Evolutionary conservation across 2,329 filamentous ascomycete genomes (phyloP).

Genomic region (Aspergillus ochraceus): DNA sequence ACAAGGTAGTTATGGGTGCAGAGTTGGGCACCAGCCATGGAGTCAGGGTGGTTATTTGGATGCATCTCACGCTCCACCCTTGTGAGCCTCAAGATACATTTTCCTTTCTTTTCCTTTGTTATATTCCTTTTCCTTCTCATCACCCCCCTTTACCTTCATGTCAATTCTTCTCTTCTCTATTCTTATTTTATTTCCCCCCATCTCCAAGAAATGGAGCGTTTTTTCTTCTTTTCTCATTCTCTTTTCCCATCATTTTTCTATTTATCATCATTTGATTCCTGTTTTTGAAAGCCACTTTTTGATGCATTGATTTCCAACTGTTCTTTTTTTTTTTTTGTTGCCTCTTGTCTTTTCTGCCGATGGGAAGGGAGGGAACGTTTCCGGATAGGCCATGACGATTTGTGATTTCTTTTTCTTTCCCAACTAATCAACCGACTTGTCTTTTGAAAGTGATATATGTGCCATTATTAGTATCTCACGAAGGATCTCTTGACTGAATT

Average conservation of each 20-base stretch:
- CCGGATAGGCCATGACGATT: constrained; percentile 29
- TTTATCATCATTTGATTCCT: constrained; percentile 21
- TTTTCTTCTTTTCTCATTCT: constrained; percentile 18
- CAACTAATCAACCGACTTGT: constrained; percentile 20
- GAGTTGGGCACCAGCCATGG: background rate
- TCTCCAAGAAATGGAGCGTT: background rate
- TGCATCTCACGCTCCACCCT: background rate
- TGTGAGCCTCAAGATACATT: constrained; percentile 10
- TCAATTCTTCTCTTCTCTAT: background rate
- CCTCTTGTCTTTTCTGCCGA: constrained; percentile 13
- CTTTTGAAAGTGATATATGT: constrained; percentile 17
- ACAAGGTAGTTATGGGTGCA: background rate
- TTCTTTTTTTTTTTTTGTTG: background rate
- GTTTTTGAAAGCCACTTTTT: constrained; percentile 20
- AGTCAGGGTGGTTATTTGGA: background rate
- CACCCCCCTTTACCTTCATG: constrained; percentile 14
- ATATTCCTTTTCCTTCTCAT: constrained; percentile 31
- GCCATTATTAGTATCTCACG: constrained; percentile 13
- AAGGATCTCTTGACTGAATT: background rate
- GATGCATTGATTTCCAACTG: constrained; percentile 23
- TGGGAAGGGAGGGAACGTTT: constrained; percentile 26
- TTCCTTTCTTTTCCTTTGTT: constrained; percentile 25
- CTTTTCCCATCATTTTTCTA: constrained; percentile 17
- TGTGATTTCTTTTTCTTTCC: constrained; percentile 22
- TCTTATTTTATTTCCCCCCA: constrained; percentile 8